Conservation (phyloP, 305 asterid genomes). For the Plantago coronopus region DNA sequence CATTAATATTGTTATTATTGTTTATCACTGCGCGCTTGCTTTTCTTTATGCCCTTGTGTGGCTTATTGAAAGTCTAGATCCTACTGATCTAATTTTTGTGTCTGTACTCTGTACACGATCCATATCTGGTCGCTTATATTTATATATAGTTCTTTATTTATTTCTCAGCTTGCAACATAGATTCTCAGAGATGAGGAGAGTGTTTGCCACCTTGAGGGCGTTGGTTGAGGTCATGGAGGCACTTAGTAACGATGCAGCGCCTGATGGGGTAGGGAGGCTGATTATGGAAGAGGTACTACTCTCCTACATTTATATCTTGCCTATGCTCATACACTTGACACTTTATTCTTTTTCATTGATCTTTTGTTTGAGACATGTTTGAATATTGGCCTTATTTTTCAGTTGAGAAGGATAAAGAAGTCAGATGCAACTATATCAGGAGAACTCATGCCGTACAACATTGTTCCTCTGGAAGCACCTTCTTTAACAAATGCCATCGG, state of each 20-base stretch:
- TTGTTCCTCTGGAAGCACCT: constrained; percentile 86
- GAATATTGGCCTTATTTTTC: constrained; percentile 26
- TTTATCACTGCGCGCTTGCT: too few species aligned
- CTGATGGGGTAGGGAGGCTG: constrained; percentile 72
- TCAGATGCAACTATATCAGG: constrained; percentile 75
- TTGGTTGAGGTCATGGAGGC: constrained; percentile 92
- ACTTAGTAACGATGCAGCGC: constrained; percentile 72
- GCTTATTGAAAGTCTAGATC: background rate
- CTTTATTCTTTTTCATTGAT: constrained; percentile 9
- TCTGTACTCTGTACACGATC: background rate
- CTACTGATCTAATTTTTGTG: background rate
- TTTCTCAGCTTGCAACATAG: constrained; percentile 54
- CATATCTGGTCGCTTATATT: background rate
- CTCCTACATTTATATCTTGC: constrained; percentile 4
- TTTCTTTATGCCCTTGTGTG: background rate
- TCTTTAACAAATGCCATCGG: constrained; percentile 84
- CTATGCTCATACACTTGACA: constrained; percentile 17
- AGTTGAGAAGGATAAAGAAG: constrained; percentile 78
- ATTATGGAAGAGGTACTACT: constrained; percentile 74
- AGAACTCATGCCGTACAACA: constrained; percentile 75
- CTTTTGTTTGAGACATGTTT: background rate
- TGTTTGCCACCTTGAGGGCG: constrained; percentile 83
- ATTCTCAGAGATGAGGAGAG: constrained; percentile 71
- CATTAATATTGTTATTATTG: too few species aligned
- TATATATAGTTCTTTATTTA: background rate